These are phyloP conservation scores for Mycena galopus DNA, from an alignment of 768 basidiomycete species.

Conservation along the genomic window DNA sequence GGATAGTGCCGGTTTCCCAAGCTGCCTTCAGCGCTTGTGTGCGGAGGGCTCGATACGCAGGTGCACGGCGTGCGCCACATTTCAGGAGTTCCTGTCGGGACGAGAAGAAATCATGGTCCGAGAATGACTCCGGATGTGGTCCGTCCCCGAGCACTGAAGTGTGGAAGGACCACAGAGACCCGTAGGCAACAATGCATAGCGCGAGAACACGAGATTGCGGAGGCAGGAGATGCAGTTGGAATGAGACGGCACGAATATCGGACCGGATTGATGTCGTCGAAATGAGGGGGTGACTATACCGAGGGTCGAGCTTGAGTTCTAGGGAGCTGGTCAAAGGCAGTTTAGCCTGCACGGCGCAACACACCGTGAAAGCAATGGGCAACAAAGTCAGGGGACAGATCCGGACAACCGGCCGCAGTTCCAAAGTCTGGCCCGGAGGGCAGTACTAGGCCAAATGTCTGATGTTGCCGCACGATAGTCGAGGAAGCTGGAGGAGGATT, in stretches of 20 bases:
- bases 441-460: not conserved
- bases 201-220: slow-evolving; percentile 27
- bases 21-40: slow-evolving; percentile 13
- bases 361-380: slow-evolving; percentile 23
- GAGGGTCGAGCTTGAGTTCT: not conserved
- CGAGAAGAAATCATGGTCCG: slow-evolving; percentile 16
- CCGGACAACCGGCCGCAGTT: not conserved
- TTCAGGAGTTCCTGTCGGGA: not conserved
- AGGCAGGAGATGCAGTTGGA: slow-evolving; percentile 7
- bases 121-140: slow-evolving; percentile 7
- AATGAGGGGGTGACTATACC: slow-evolving; percentile 4
- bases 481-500: not conserved
- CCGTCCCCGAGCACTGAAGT: slow-evolving; percentile 12
- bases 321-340: not conserved
- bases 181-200: slow-evolving; percentile 24
- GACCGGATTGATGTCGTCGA: not conserved
- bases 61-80: slow-evolving; percentile 12
- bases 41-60: slow-evolving; percentile 1
- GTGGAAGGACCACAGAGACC: slow-evolving; percentile 23
- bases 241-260: not conserved
- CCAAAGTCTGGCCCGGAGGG: not conserved
- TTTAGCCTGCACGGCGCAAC: not conserved
- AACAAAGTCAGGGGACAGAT: slow-evolving; percentile 18
- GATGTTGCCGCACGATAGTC: not conserved
- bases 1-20: slow-evolving; percentile 15